These are phyloP conservation scores for Chaetoceros tenuissimus DNA, from an alignment of 108 stramenopile genomes.

Conservation along the genomic window DNA sequence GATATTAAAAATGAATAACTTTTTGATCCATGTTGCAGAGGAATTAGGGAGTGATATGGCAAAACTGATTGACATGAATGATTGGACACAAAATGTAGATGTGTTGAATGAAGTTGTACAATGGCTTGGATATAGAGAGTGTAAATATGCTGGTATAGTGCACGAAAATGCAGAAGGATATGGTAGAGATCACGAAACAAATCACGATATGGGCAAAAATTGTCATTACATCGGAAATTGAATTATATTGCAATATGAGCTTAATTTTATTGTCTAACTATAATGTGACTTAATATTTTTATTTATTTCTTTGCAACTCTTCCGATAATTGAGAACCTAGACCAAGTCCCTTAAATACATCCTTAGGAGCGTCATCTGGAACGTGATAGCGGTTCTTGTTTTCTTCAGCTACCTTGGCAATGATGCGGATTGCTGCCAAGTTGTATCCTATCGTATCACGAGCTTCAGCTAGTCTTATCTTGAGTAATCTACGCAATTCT, in stretches of 20 bases:
- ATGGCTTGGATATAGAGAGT: slow-evolving; percentile 26
- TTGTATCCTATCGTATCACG: slow-evolving; percentile 76
- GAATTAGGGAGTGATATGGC: slow-evolving; percentile 14
- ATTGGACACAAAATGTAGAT: slow-evolving; percentile 20
- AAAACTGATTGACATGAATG: slow-evolving; percentile 17
- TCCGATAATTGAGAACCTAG: slow-evolving; percentile 42
- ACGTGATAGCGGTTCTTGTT: slow-evolving; percentile 18
- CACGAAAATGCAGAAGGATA: slow-evolving; percentile 1
- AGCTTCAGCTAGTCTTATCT: slow-evolving; percentile 42
- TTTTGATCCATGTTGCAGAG: slow-evolving; percentile 3
- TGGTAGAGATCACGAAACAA: not conserved
- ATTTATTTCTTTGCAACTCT: slow-evolving; percentile 14
- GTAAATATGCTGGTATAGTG: slow-evolving; percentile 3
- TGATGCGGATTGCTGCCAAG: slow-evolving; percentile 53
- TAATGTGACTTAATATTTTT: too few relatives aligned
- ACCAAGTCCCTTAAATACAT: slow-evolving; percentile 65
- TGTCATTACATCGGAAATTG: too few relatives aligned
- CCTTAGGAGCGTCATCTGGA: slow-evolving; percentile 16
- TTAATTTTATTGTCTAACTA: too few relatives aligned
- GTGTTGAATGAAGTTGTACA: slow-evolving; percentile 16
- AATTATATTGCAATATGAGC: too few relatives aligned
- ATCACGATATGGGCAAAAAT: not conserved
- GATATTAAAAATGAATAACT: slow-evolving; percentile 3
- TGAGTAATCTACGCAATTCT: slow-evolving; percentile 52
- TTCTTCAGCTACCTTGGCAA: slow-evolving; percentile 36